phyloP scores from a whole-genome alignment of 305 asterid species.

The Plantago rigida region DNA sequence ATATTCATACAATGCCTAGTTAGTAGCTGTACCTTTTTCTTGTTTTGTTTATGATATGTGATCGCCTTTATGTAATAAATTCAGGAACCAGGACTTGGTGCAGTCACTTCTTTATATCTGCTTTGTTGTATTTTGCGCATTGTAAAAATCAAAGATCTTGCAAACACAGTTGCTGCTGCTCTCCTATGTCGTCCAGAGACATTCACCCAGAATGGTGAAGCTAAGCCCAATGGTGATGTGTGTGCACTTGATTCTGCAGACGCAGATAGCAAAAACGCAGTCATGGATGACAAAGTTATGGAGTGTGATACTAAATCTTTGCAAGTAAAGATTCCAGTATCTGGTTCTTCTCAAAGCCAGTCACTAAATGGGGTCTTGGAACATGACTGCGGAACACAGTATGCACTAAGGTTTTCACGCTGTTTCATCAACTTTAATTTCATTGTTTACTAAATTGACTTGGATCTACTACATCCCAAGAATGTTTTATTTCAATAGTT shows the following conservation, averaged over 20 bases:
- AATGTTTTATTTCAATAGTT: constrained; percentile 8
- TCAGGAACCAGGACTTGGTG: constrained; percentile 70
- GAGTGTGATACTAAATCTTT: constrained; percentile 32
- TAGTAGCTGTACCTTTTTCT: constrained; percentile 12
- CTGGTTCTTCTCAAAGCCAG: constrained; percentile 41
- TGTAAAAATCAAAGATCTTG: constrained; percentile 90
- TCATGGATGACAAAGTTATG: constrained; percentile 23
- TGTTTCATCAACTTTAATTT: constrained; percentile 19
- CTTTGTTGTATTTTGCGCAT: constrained; percentile 95
- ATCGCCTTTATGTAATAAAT: constrained; percentile 32
- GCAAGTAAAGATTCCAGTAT: constrained; percentile 34
- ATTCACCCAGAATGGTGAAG: constrained; percentile 39
- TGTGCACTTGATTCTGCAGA: constrained; percentile 33
- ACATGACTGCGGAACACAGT: constrained; percentile 33
- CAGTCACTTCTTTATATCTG: constrained; percentile 70
- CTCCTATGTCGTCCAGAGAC: constrained; percentile 58
- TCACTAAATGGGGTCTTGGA: constrained; percentile 28
- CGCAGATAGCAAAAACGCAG: constrained; percentile 32
- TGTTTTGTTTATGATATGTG: constrained; percentile 20
- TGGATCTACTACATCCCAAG: constrained; percentile 1
- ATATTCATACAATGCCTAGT: too few species aligned
- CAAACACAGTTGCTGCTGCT: constrained; percentile 80
- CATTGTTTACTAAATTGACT: constrained; percentile 1
- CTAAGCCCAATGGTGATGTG: constrained; percentile 57
- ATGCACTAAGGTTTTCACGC: constrained; percentile 49